Percentiles rank a stretch among this genome's conserved stretches.
Conservation (phyloP, 23 red algal genomes). For the Pyropia yezoensis region DNA sequence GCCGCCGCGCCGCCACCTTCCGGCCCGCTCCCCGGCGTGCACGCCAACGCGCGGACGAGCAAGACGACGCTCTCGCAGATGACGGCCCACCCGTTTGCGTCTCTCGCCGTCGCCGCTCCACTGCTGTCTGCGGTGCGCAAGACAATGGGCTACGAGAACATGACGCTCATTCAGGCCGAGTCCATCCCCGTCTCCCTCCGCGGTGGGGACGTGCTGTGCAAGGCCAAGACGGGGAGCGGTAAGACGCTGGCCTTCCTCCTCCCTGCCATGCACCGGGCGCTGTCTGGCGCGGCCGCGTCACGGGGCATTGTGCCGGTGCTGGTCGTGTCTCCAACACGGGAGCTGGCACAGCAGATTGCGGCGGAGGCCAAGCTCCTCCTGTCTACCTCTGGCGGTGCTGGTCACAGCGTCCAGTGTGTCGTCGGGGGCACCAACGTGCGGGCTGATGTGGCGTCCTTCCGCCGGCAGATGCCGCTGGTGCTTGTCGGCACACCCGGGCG, state of each 20-base stretch:
- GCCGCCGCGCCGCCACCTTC: no score
- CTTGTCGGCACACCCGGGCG: constrained; percentile 74
- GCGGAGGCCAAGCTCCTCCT: constrained; percentile 28
- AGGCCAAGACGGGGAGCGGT: constrained; percentile 60
- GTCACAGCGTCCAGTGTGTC: constrained; percentile 9
- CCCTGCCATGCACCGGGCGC: constrained; percentile 51
- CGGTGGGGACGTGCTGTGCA: constrained; percentile 65
- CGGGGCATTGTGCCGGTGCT: constrained; percentile 32
- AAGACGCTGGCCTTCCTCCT: constrained; percentile 75
- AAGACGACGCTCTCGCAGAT: constrained; percentile 15
- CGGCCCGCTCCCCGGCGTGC: no score
- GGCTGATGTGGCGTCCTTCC: constrained; percentile 23
- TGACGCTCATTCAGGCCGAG: constrained; percentile 53
- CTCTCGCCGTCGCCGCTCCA: constrained; percentile 28
- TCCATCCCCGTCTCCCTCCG: constrained; percentile 46
- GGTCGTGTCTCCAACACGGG: constrained; percentile 58
- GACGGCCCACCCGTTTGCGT: constrained; percentile 23
- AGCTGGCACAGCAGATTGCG: constrained; percentile 49
- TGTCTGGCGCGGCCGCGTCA: constrained; percentile 1
- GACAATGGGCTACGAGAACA: constrained; percentile 36
- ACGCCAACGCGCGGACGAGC: neutral
- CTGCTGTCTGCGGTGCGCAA: constrained; percentile 41
- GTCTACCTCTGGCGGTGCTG: constrained; percentile 14
- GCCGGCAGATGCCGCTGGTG: constrained; percentile 28
- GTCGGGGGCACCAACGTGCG: constrained; percentile 44